Conservation (phyloP, 805 yeast species). For the Sungouiella blattae region DNA sequence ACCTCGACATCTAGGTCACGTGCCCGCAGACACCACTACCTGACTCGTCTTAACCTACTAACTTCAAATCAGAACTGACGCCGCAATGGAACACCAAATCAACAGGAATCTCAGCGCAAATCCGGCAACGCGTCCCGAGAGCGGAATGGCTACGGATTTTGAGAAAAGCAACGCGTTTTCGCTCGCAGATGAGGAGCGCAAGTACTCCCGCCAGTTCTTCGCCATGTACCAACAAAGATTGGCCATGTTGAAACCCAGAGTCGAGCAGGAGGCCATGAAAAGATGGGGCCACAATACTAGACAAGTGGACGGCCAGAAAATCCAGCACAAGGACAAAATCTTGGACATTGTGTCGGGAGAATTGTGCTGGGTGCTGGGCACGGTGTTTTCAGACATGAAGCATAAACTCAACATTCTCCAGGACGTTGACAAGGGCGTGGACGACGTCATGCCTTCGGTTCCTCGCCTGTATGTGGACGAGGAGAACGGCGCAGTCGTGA, state of each 20-base stretch:
- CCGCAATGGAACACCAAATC: slow-evolving; percentile 8
- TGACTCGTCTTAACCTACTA: too few species aligned
- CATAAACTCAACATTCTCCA: slow-evolving; percentile 80
- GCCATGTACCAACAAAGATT: slow-evolving; percentile 43
- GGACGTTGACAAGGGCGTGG: slow-evolving; percentile 65
- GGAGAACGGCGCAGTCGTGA: slow-evolving; percentile 51
- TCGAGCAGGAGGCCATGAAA: slow-evolving; percentile 25
- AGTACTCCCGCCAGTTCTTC: slow-evolving; percentile 37
- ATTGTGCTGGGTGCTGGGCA: slow-evolving; percentile 82
- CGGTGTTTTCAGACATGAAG: slow-evolving; percentile 78
- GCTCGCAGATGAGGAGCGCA: not conserved
- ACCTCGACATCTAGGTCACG: too few species aligned
- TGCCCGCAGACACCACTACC: too few species aligned
- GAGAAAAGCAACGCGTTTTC: not conserved
- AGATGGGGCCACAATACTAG: slow-evolving; percentile 55
- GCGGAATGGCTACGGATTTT: not conserved
- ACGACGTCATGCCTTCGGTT: slow-evolving; percentile 45
- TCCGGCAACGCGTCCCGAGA: not conserved
- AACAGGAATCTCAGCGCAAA: slow-evolving; percentile 4
- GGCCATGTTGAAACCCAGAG: slow-evolving; percentile 29
- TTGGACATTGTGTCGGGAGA: slow-evolving; percentile 61
- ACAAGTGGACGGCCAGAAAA: slow-evolving; percentile 29
- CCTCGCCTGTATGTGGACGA: slow-evolving; percentile 31
- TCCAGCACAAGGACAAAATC: slow-evolving; percentile 35
- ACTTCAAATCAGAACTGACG: too few species aligned